A percentile compares a stretch with the other conserved stretches of the same genome.
Conservation (phyloP, 371 early-diverging fungal species). For the Zopfochytrium polystomum region DNA sequence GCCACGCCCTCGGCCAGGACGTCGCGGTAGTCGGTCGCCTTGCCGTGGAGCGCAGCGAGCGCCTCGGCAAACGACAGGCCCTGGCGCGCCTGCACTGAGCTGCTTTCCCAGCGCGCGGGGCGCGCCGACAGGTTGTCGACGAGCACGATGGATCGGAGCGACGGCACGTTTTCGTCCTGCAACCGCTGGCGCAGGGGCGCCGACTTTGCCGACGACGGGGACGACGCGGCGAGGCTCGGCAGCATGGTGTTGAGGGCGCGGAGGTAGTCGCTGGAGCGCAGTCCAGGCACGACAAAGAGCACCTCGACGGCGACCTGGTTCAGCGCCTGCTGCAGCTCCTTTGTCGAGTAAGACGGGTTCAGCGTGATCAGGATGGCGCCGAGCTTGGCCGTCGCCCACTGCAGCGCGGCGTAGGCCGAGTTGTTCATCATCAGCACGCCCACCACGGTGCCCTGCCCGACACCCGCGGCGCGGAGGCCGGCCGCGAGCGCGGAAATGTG, state of each 20-base stretch:
- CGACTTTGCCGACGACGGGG: neutral
- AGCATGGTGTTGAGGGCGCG: neutral
- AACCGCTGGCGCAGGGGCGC: neutral
- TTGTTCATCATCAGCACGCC: neutral
- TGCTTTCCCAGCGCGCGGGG: too few species aligned
- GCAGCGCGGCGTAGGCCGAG: neutral
- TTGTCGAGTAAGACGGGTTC: neutral
- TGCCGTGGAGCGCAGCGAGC: too few species aligned
- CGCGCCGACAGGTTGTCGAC: too few species aligned
- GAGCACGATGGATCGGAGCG: too few species aligned
- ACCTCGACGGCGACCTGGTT: neutral
- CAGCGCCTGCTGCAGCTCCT: neutral
- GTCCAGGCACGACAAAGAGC: neutral
- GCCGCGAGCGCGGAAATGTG: too few species aligned
- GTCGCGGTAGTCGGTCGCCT: too few species aligned
- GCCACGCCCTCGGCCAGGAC: too few species aligned
- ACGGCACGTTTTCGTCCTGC: neutral
- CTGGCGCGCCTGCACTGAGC: too few species aligned
- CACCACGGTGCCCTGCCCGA: neutral
- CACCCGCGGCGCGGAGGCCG: neutral
- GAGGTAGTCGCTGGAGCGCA: neutral
- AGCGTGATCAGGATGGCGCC: conserved; percentile 1
- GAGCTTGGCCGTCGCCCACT: neutral
- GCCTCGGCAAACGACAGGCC: too few species aligned
- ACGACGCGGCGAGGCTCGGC: neutral